Percentiles rank a stretch among this genome's conserved stretches.
Conservation (phyloP, 2,329 filamentous ascomycete genomes). For the Aspergillus udagawae region DNA sequence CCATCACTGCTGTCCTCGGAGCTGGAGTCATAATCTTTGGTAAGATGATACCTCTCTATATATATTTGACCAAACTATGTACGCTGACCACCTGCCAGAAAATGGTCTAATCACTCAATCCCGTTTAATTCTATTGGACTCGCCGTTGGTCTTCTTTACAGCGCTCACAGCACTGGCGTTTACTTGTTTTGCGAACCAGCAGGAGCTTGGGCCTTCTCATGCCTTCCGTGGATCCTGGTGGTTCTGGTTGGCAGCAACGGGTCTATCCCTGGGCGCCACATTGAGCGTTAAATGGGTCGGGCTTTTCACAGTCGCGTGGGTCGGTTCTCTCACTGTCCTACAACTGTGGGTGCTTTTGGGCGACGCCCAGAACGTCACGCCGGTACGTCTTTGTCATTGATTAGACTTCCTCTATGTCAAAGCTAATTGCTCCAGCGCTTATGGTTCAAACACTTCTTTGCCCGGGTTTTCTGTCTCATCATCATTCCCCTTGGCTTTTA, state of each 20-base stretch:
- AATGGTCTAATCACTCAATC: slow-evolving; percentile 95
- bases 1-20: slow-evolving; percentile 76
- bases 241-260: slow-evolving; percentile 92
- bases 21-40: slow-evolving; percentile 86
- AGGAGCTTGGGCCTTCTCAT: slow-evolving; percentile 83
- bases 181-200: slow-evolving; percentile 91
- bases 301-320: slow-evolving; percentile 97
- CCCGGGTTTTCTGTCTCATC: slow-evolving; percentile 85
- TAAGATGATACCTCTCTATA: slow-evolving; percentile 37
- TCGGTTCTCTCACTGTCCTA: slow-evolving; percentile 81
- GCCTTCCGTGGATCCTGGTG: slow-evolving; percentile 92
- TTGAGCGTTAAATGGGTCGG: slow-evolving; percentile 98
- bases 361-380: slow-evolving; percentile 78
- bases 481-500: slow-evolving; percentile 87
- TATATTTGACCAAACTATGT: background rate
- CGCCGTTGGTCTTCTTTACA: slow-evolving; percentile 87
- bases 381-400: slow-evolving; percentile 46
- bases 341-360: slow-evolving; percentile 95
- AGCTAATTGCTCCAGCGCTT: slow-evolving; percentile 52
- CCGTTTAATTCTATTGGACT: slow-evolving; percentile 91
- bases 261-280: slow-evolving; percentile 82
- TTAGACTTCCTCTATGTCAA: background rate
- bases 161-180: slow-evolving; percentile 87
- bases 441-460: slow-evolving; percentile 92
- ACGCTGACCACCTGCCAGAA: slow-evolving; percentile 52